Evolutionary conservation across 169 alveolate genomes (phyloP).

Genomic region (Plasmodium vinckei): DNA sequence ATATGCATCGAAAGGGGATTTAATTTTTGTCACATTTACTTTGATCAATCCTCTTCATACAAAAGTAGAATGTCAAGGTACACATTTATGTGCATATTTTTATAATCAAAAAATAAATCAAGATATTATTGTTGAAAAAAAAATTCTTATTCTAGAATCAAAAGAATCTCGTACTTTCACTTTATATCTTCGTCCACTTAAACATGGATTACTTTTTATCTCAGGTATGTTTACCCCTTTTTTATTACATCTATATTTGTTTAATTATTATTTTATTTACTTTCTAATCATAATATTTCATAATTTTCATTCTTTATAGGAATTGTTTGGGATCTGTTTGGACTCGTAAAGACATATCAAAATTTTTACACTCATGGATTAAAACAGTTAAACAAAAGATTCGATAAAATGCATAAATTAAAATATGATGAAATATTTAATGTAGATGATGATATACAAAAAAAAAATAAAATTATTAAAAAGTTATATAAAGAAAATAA

Average conservation of each 20-base stretch:
- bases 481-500: slow-evolving; percentile 25
- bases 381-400: slow-evolving; percentile 28
- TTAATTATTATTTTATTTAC: too few relatives aligned
- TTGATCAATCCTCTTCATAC: slow-evolving; percentile 49
- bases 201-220: slow-evolving; percentile 31
- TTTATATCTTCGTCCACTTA: slow-evolving; percentile 18
- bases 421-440: slow-evolving; percentile 47
- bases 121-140: slow-evolving; percentile 49
- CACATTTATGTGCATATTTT: slow-evolving; percentile 56
- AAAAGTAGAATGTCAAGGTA: slow-evolving; percentile 54
- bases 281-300: not conserved
- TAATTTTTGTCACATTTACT: slow-evolving; percentile 27
- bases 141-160: slow-evolving; percentile 42
- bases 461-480: slow-evolving; percentile 30
- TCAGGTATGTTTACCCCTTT: slow-evolving; percentile 26
- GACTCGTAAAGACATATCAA: slow-evolving; percentile 50
- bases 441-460: slow-evolving; percentile 28
- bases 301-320: not conserved
- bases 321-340: slow-evolving; percentile 55
- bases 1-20: slow-evolving; percentile 35
- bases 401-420: slow-evolving; percentile 21
- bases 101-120: slow-evolving; percentile 24
- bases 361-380: slow-evolving; percentile 41
- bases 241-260: not conserved
- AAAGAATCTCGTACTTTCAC: slow-evolving; percentile 36